Evolutionary conservation across 768 basidiomycete genomes (phyloP).

Genomic region (Cystobasidium tubakii): DNA sequence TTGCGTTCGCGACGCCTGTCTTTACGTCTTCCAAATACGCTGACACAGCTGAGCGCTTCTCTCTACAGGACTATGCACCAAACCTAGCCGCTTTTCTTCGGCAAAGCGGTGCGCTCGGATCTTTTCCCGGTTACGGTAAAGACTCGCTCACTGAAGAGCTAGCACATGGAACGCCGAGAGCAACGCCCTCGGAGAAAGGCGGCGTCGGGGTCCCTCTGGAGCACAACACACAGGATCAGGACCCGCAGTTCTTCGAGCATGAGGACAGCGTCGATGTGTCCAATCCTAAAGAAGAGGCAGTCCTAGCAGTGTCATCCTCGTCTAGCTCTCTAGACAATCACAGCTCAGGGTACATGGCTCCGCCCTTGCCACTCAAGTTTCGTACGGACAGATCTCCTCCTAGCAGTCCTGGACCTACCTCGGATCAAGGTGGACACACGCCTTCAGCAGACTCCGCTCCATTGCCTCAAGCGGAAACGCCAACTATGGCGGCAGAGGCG

Average conservation of each 20-base stretch:
- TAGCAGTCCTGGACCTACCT: not conserved
- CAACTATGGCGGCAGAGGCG: not conserved
- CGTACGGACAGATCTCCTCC: not conserved
- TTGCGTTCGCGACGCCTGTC: too few species aligned
- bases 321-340: not conserved
- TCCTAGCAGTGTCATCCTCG: not conserved
- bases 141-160: not conserved
- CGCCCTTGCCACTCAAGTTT: conserved; percentile 1
- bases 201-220: not conserved
- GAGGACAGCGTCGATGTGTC: not conserved
- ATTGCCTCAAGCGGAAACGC: not conserved
- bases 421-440: not conserved
- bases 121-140: not conserved
- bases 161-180: not conserved
- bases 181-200: not conserved
- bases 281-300: not conserved
- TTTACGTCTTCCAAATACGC: too few species aligned
- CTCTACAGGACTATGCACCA: not conserved
- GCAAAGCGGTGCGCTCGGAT: not conserved
- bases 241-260: not conserved
- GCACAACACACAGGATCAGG: not conserved
- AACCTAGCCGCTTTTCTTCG: not conserved
- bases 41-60: not conserved
- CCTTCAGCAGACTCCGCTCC: not conserved
- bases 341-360: not conserved